Evolutionary conservation across 2,329 filamentous ascomycete species (phyloP), one percentile per base, ranked within the genome.

Genomic region (Emmonsiellopsis sp.): DNA sequence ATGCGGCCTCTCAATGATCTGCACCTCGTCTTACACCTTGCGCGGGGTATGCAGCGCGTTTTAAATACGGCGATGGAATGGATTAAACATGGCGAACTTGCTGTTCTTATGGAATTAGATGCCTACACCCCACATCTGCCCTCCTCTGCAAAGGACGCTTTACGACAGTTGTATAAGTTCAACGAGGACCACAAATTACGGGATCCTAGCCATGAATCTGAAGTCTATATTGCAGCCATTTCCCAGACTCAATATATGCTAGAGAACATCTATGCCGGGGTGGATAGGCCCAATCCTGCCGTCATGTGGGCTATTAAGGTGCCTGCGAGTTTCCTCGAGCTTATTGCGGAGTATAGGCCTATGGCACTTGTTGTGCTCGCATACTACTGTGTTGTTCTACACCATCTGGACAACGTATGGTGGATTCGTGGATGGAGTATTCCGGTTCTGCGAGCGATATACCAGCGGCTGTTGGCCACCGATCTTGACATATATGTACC

Each of bases 381-480:
- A 2, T 69, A 76, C 55, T 76, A 70, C 55, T 68, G 68, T 0
- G 69, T 76, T 7, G 54, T 73, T 3, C 71, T 87, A 46, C 83
- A 83, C 62, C 76, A 77, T 36, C 72, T 85, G 57, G 79, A 84
- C 56, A 67, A 74, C 13, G 71, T 83, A 13, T 88, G 85, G 85
- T 88, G 85, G 85, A 71, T 87, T 32, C 76, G 82, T 17, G 83
- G 84, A 40, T 83, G 86, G 61, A 79, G 83, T 6, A 77, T 78
- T 13, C 77, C 81, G 53, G 81, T 88, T 60, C 80, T 88, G 13
- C 78, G 81, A 63, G 83, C 84, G 17, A 75, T 86, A 27, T 62
- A 27, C 5, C 21, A 27, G 21, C 21, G 21, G 21, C 21, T 27
- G 3, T 27, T 27, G 5, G 21, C 21, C 3, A 5, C 21, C 21